These are phyloP conservation scores for Xylariaceae sp. DNA, from an alignment of 2,329 filamentous ascomycete species.

Conservation along the genomic window DNA sequence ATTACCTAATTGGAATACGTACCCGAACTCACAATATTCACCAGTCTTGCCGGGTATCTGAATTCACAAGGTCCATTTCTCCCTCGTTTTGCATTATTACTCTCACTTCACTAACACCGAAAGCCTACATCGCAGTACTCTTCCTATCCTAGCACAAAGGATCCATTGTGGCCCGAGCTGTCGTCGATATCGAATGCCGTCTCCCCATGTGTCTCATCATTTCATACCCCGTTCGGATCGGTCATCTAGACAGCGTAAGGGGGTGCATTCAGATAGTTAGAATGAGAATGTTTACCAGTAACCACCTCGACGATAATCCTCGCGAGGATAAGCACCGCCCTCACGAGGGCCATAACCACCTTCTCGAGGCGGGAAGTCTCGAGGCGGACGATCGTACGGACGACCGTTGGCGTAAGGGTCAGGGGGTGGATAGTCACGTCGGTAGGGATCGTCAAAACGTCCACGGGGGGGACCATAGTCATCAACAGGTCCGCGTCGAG, in stretches of 20 bases:
- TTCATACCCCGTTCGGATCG: slow-evolving; percentile 14
- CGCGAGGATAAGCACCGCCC: slow-evolving; percentile 31
- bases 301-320: slow-evolving; percentile 33
- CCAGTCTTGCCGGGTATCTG: not conserved
- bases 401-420: slow-evolving; percentile 57
- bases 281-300: slow-evolving; percentile 34
- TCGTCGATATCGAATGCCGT: slow-evolving; percentile 6
- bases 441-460: slow-evolving; percentile 73
- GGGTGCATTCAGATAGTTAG: slow-evolving; percentile 23
- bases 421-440: slow-evolving; percentile 58
- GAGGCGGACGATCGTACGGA: slow-evolving; percentile 52
- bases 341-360: slow-evolving; percentile 41
- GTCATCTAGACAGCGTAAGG: slow-evolving; percentile 34
- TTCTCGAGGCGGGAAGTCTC: slow-evolving; percentile 48
- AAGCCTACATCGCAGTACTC: slow-evolving; percentile 5
- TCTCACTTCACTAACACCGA: slow-evolving; percentile 5
- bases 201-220: slow-evolving; percentile 12
- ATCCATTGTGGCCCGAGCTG: slow-evolving; percentile 2
- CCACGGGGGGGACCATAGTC: slow-evolving; percentile 68
- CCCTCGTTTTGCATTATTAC: slow-evolving; percentile 2
- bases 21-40: not conserved
- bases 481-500: slow-evolving; percentile 64
- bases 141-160: slow-evolving; percentile 8
- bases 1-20: not conserved
- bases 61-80: not conserved